phyloP scores from a whole-genome alignment of 495 filamentous ascomycete species.

The Pyrenopolyporus hunteri region DNA sequence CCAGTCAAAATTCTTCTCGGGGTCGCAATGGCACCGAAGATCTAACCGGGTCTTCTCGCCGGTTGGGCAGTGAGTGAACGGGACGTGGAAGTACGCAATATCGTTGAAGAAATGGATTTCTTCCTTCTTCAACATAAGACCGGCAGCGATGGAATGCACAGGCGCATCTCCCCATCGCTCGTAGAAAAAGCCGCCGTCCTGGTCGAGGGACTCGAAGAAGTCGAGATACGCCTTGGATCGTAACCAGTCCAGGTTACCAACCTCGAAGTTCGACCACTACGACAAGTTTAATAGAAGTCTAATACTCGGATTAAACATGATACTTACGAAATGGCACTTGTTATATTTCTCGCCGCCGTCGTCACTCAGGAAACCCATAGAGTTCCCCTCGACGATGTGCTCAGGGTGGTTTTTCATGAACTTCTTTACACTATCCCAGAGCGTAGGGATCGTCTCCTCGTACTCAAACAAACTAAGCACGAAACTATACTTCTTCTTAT shows the following conservation, averaged over 20 bases:
- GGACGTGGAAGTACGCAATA: conserved; percentile 98
- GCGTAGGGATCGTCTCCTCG: conserved; percentile 89
- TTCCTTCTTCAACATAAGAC: conserved; percentile 83
- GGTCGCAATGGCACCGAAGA: conserved; percentile 91
- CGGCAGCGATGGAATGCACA: conserved; percentile 92
- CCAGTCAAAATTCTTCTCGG: conserved; percentile 98
- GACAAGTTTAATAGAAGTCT: conserved; percentile 26
- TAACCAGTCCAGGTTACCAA: conserved; percentile 84
- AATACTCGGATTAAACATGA: background rate
- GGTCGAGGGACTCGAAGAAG: conserved; percentile 79
- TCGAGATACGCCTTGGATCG: conserved; percentile 79
- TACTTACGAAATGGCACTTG: conserved; percentile 91
- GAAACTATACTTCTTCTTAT: conserved; percentile 90
- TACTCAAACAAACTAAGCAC: conserved; percentile 93
- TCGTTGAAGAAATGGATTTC: conserved; percentile 99
- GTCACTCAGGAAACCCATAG: conserved; percentile 89
- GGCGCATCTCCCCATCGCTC: conserved; percentile 93
- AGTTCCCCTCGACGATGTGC: conserved; percentile 82
- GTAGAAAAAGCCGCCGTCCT: conserved; percentile 90
- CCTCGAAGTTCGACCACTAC: conserved; percentile 93
- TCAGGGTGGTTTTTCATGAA: conserved; percentile 90
- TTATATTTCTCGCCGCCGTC: conserved; percentile 91
- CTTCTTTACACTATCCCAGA: conserved; percentile 91
- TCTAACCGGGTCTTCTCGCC: conserved; percentile 79
- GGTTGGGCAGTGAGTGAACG: conserved; percentile 96